These are phyloP conservation scores for Sporodiniella umbellata DNA, from an alignment of 371 early-diverging fungal species.

Conservation along the genomic window DNA sequence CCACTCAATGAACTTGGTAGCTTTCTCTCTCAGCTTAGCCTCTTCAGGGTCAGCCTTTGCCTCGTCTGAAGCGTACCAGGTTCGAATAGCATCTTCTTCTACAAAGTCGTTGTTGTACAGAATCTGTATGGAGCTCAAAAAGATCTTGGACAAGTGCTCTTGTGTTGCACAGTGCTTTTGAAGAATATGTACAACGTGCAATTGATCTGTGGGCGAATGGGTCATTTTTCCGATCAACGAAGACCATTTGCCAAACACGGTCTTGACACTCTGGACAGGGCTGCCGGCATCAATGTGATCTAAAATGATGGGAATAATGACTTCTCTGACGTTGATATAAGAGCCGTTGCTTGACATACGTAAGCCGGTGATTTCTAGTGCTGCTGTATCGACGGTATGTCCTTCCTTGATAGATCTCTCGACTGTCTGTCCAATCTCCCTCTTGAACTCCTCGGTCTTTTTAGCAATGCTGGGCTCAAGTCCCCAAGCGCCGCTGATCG, in stretches of 20 bases:
- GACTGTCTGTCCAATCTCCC: slow-evolving; percentile 78
- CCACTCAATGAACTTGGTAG: slow-evolving; percentile 65
- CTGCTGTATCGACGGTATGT: slow-evolving; percentile 74
- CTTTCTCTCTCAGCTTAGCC: slow-evolving; percentile 37
- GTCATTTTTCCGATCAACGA: slow-evolving; percentile 69
- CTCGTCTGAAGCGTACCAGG: slow-evolving; percentile 64
- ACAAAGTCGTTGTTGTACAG: slow-evolving; percentile 83
- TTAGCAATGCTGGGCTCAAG: slow-evolving; percentile 28
- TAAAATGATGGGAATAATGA: slow-evolving; percentile 65
- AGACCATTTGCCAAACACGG: slow-evolving; percentile 67
- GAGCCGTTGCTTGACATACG: slow-evolving; percentile 88
- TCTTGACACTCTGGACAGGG: slow-evolving; percentile 30
- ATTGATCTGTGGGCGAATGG: slow-evolving; percentile 73
- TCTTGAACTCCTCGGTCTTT: slow-evolving; percentile 65
- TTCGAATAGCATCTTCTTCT: slow-evolving; percentile 79
- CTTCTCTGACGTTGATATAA: slow-evolving; percentile 75
- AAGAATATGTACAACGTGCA: slow-evolving; percentile 65
- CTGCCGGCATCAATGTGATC: slow-evolving; percentile 52
- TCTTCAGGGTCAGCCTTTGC: slow-evolving; percentile 30
- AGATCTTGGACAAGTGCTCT: slow-evolving; percentile 48
- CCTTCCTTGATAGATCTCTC: slow-evolving; percentile 78
- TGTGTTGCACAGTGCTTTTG: slow-evolving; percentile 53
- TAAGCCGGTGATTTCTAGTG: slow-evolving; percentile 85
- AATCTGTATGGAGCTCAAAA: slow-evolving; percentile 59
- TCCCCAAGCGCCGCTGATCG: slow-evolving; percentile 34